phyloP scores from a whole-genome alignment of 2,329 filamentous ascomycete species.

The Penicillium sp. region DNA sequence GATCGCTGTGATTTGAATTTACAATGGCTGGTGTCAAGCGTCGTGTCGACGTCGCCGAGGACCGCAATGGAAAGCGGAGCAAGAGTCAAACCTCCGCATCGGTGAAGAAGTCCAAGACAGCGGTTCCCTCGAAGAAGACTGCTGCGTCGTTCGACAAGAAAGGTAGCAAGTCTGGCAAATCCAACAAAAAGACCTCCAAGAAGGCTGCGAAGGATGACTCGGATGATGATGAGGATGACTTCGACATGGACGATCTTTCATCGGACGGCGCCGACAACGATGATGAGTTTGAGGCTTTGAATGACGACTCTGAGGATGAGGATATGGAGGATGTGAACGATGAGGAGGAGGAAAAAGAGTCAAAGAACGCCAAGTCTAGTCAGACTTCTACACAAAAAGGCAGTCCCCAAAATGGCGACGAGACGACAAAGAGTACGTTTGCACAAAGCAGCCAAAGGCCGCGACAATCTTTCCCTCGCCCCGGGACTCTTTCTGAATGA shows the following conservation, averaged over 20 bases:
- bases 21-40: conserved; percentile 41
- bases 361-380: conserved; percentile 12
- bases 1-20: conserved; percentile 8
- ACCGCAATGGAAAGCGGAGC: conserved; percentile 37
- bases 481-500: neutral
- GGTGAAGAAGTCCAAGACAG: conserved; percentile 25
- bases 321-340: conserved; percentile 44
- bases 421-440: conserved; percentile 25
- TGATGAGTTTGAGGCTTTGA: conserved; percentile 25
- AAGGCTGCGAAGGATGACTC: conserved; percentile 31
- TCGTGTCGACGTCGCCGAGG: conserved; percentile 32
- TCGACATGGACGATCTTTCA: conserved; percentile 51
- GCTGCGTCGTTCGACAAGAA: conserved; percentile 22
- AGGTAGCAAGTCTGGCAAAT: conserved; percentile 27
- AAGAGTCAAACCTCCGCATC: conserved; percentile 29
- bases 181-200: conserved; percentile 29
- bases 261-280: conserved; percentile 35
- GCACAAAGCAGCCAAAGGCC: neutral
- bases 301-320: conserved; percentile 17
- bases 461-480: too few relatives aligned
- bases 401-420: conserved; percentile 7
- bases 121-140: conserved; percentile 23
- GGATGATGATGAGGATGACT: conserved; percentile 45
- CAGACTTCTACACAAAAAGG: conserved; percentile 12
- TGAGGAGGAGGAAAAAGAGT: conserved; percentile 33